Evolutionary conservation across 2,329 filamentous ascomycete genomes (phyloP).

Genomic region (Aspergillus sp.): DNA sequence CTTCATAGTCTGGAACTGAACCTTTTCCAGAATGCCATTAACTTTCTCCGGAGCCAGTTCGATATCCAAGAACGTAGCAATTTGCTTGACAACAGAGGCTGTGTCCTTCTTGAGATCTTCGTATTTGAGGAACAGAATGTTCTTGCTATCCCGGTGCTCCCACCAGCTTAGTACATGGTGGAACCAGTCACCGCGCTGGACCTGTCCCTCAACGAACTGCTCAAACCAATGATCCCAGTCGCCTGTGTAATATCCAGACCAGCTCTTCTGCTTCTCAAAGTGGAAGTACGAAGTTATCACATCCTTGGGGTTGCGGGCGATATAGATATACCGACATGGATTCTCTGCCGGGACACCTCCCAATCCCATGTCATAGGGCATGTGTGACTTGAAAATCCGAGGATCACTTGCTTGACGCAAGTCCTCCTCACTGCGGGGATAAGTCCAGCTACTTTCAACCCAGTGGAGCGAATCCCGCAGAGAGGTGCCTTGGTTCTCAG

Average conservation of each 20-base stretch:
- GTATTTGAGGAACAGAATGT: background rate
- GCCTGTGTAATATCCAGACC: background rate
- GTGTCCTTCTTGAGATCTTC: background rate
- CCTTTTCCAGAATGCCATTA: background rate
- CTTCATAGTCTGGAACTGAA: background rate
- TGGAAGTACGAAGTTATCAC: background rate
- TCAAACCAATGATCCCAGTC: background rate
- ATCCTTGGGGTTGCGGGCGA: background rate
- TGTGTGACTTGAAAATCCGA: background rate
- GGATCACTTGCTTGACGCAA: background rate
- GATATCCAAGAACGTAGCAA: background rate
- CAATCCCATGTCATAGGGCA: background rate
- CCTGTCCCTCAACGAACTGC: background rate
- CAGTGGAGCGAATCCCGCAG: background rate
- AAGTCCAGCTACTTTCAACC: background rate
- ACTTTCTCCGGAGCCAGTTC: background rate
- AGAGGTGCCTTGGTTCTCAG: background rate
- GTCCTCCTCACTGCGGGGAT: background rate
- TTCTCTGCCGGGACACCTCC: background rate
- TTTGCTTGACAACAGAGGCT: background rate
- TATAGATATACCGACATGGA: background rate
- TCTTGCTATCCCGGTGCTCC: background rate
- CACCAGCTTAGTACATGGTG: background rate
- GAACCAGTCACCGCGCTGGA: background rate
- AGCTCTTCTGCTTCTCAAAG: background rate